Evolutionary conservation across 164 flowering plant genomes (phyloP).

Genomic region (Nymphaea thermarum): DNA sequence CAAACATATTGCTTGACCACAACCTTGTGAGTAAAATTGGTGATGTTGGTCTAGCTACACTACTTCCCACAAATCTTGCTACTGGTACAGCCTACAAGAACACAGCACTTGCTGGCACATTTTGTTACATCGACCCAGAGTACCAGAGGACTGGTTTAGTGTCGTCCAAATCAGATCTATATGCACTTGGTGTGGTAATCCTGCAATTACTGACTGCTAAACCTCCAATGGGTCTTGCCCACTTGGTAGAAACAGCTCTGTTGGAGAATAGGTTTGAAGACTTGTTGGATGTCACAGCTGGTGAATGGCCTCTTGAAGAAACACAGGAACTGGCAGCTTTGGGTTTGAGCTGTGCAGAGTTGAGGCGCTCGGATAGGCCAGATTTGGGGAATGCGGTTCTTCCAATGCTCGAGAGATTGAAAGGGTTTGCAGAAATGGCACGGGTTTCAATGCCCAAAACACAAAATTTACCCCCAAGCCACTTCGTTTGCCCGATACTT

Average conservation of each 20-base stretch:
- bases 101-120: conserved; percentile 60
- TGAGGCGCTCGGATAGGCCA: conserved; percentile 60
- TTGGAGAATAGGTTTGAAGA: conserved; percentile 23
- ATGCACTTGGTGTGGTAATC: conserved; percentile 77
- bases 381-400: conserved; percentile 46
- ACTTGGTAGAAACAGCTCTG: conserved; percentile 56
- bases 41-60: conserved; percentile 80
- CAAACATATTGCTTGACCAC: conserved; percentile 76
- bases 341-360: conserved; percentile 61
- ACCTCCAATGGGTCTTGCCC: conserved; percentile 55
- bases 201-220: conserved; percentile 74
- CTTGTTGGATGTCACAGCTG: conserved; percentile 53
- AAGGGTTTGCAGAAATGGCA: conserved; percentile 34
- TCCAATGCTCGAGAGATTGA: conserved; percentile 53
- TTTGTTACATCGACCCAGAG: conserved; percentile 91
- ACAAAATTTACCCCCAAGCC: conserved; percentile 36
- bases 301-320: conserved; percentile 70
- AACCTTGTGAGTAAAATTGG: conserved; percentile 86
- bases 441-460: conserved; percentile 9
- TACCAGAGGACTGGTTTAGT: conserved; percentile 77
- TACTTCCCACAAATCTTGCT: conserved; percentile 25
- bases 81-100: conserved; percentile 30
- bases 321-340: conserved; percentile 47
- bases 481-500: conserved; percentile 73
- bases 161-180: conserved; percentile 72